Base-by-base conservation (phyloP, 352 stramenopile species). In the Phytophthora tubulina region DNA sequence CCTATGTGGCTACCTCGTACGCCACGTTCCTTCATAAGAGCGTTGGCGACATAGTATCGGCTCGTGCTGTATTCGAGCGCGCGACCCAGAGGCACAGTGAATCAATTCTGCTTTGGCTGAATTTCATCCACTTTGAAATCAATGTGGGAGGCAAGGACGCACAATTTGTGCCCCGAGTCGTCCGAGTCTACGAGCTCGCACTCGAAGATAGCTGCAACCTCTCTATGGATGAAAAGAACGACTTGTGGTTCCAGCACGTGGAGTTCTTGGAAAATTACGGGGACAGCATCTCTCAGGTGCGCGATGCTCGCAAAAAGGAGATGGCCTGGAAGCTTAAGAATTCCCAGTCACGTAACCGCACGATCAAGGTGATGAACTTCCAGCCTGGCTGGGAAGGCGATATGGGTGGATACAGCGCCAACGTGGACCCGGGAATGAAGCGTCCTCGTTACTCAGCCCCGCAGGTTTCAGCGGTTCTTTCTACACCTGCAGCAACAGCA, bases 231-330 rank as follows among this genome's bases (percentile, higher is more conserved):
- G 87, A 93, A 70, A 94, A 94, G 64, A 93, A 88, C 54, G 87
- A 94, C 60, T 45, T 94, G 60, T 94, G 87, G 87, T 84, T 92
- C 51, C 84, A 93, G 62, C 93, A 94, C 58, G 81, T 75, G 13
- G 85, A 94, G 6, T 94, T 94, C 32, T 70, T 92, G 70, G 84
- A 89, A 62, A 86, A 76, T 67, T 86, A 90, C 55, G 76, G 70
- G 17, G 63, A 57, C 50, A 80, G 57, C 39, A 56, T 89, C 30
- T 69, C 77, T 45, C 51, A 78, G 53, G 73, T 93, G n/a, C 85
- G 85, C n/a, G 70, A 80, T 61, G 63, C 89, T 7, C 63, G 85
- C 45, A 78, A 77, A 32, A 80, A 66, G 15, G 87, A 94, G 46
- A 67, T 88, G 45, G 78, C 73, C 7, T 94, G 87, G 87, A 87